Evolutionary conservation across 2,329 filamentous ascomycete genomes (phyloP), one percentile per base, ranked within the genome.

Genomic region (Trichophyton schoenleinii): DNA sequence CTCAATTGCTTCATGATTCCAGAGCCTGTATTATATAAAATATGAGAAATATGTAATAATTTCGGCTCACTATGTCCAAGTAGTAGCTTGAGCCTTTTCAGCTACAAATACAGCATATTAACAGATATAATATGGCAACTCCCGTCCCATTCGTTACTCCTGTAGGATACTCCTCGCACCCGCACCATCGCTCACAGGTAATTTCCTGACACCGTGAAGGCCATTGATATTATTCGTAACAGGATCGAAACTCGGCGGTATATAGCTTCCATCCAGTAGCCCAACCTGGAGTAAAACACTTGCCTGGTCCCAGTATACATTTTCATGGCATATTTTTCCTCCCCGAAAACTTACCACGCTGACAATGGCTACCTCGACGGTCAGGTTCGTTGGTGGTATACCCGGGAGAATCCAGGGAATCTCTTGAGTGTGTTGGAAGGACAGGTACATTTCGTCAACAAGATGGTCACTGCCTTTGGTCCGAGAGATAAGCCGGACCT

Each of bases 251-350:
- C 78, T 67, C 22, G 75, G 69, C 0, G 81, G 80, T 60, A 84
- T 75, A 46, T 80, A 67, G 59, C 77, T 76, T 31, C 80, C 76
- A 73, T 84, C 81, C 63, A 85, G 63, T 64, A 85, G 65, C 0
- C 83, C 82, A 3, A 83, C 73, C 68, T 85, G 83, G 60, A 83
- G 78, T 60, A 85, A 70, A 36, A 85, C 82, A 62, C 75, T 80
- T 6, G 83, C 82, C 67, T 85, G 83, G 66, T 85, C 83, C 83
- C 83, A 85, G 65, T 85, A 84, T 3, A 84, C 68, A 61, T 81
- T 77, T 67, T 84, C 81, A 57, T 78, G 78, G 68, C 75, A 78
- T 31, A 82, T 64, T 64, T 78, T 80, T 0, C 76, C 78, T 0
- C 75, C 80, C 11, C 78, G 68, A 60, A 85, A 73, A 34, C 77